Percentiles rank a stretch among this genome's conserved stretches.
phyloP scores from a whole-genome alignment of 441 rosid species.

The Pelargonium myrrhifolium region DNA sequence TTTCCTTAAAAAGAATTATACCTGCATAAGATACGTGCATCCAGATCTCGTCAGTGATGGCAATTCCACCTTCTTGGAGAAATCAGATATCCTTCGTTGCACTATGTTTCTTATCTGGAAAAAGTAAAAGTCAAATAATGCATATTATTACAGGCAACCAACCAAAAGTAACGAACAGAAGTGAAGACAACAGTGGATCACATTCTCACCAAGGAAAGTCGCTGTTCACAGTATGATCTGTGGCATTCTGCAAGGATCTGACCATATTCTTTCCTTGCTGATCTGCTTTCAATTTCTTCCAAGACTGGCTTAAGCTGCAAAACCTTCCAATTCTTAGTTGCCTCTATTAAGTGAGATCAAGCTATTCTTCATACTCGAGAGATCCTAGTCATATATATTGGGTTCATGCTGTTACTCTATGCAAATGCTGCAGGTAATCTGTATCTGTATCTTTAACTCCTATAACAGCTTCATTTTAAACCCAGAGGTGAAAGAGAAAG shows the following conservation, averaged over 20 bases:
- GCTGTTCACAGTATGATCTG: slow-evolving; percentile 84
- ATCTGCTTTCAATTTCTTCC: slow-evolving; percentile 89
- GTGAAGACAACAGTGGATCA: slow-evolving; percentile 15
- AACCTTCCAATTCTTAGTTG: slow-evolving; percentile 16
- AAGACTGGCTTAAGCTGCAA: slow-evolving; percentile 86
- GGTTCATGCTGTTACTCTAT: slow-evolving; percentile 2
- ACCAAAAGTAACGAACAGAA: slow-evolving; percentile 13
- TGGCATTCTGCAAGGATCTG: slow-evolving; percentile 90
- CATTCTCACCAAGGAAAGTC: slow-evolving; percentile 76
- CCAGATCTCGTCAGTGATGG: slow-evolving; percentile 95
- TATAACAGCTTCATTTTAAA: slow-evolving; percentile 13
- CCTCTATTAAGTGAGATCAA: neutral
- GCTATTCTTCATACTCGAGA: neutral
- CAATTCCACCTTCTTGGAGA: slow-evolving; percentile 82
- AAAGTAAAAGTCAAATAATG: slow-evolving; percentile 16
- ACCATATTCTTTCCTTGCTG: slow-evolving; percentile 81
- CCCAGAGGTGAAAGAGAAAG: slow-evolving; percentile 11
- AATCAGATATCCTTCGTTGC: slow-evolving; percentile 82
- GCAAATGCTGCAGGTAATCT: slow-evolving; percentile 1
- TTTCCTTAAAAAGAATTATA: slow-evolving; percentile 20
- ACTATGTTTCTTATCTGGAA: slow-evolving; percentile 81
- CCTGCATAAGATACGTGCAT: slow-evolving; percentile 96
- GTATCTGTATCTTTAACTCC: neutral
- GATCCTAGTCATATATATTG: neutral
- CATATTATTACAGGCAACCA: slow-evolving; percentile 18